Percentiles rank a stretch among this genome's conserved stretches.
Conservation (phyloP, 108 stramenopile genomes). For the Heterococcus sp. region DNA sequence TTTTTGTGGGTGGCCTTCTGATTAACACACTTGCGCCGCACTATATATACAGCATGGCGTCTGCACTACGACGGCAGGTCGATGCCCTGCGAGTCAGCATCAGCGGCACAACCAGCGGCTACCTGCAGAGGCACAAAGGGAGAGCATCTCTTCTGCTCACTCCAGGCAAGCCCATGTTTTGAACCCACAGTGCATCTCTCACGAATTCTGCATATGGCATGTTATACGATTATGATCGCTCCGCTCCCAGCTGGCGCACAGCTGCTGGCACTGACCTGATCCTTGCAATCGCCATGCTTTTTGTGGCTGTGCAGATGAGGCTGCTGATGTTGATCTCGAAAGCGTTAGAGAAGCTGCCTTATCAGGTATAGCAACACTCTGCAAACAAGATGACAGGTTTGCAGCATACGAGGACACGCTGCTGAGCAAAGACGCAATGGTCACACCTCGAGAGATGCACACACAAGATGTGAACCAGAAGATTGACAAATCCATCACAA, state of each 20-base stretch:
- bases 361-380: constrained; percentile 5
- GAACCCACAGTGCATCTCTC: not conserved
- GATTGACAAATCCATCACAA: constrained; percentile 12
- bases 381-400: constrained; percentile 16
- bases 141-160: constrained; percentile 39
- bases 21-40: not conserved
- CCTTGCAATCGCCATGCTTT: not conserved
- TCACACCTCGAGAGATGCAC: constrained; percentile 21
- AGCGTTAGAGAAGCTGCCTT: constrained; percentile 35
- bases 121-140: constrained; percentile 40
- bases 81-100: constrained; percentile 22
- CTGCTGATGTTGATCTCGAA: constrained; percentile 37
- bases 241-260: not conserved
- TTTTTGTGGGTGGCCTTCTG: too few species aligned
- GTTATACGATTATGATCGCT: not conserved
- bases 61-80: constrained; percentile 33
- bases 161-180: constrained; percentile 6
- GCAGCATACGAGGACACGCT: constrained; percentile 30
- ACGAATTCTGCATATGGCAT: not conserved
- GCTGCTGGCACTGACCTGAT: not conserved
- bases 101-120: constrained; percentile 19
- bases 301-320: constrained; percentile 3
- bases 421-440: constrained; percentile 35
- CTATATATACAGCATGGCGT: not conserved
- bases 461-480: constrained; percentile 13